Evolutionary conservation across 495 filamentous ascomycete genomes (phyloP).

Genomic region (Physcia stellaris): DNA sequence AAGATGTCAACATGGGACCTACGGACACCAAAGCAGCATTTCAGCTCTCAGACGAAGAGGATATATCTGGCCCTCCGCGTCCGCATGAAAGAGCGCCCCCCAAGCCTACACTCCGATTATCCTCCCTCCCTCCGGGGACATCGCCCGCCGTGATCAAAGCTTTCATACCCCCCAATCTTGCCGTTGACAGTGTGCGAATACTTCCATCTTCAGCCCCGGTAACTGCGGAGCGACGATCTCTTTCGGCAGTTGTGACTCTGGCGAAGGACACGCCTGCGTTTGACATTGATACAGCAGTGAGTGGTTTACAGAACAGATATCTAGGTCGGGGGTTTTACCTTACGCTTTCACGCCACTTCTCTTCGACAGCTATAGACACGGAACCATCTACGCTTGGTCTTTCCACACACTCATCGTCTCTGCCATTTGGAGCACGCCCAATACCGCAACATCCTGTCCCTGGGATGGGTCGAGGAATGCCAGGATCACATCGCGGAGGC

Average conservation of each 20-base stretch:
- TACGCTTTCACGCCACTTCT: slow-evolving; percentile 66
- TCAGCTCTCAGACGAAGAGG: slow-evolving; percentile 36
- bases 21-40: slow-evolving; percentile 32
- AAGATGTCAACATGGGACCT: slow-evolving; percentile 30
- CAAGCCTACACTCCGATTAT: slow-evolving; percentile 76
- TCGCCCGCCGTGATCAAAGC: slow-evolving; percentile 62
- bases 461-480: slow-evolving; percentile 40
- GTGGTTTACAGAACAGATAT: slow-evolving; percentile 69
- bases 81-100: slow-evolving; percentile 61
- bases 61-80: slow-evolving; percentile 28
- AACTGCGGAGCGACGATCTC: slow-evolving; percentile 57
- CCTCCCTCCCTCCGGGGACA: slow-evolving; percentile 45
- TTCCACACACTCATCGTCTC: slow-evolving; percentile 35
- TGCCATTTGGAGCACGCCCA: slow-evolving; percentile 76
- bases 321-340: slow-evolving; percentile 80
- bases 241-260: slow-evolving; percentile 72
- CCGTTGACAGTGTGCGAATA: slow-evolving; percentile 66
- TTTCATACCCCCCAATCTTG: slow-evolving; percentile 52
- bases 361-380: slow-evolving; percentile 58
- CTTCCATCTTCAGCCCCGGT: slow-evolving; percentile 45
- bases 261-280: slow-evolving; percentile 71
- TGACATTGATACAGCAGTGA: slow-evolving; percentile 74
- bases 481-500: slow-evolving; percentile 48
- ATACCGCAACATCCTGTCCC: slow-evolving; percentile 33
- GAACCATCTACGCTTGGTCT: slow-evolving; percentile 35